Evolutionary conservation across 805 yeast genomes (phyloP).

Genomic region (Yarrowia keelungensis): DNA sequence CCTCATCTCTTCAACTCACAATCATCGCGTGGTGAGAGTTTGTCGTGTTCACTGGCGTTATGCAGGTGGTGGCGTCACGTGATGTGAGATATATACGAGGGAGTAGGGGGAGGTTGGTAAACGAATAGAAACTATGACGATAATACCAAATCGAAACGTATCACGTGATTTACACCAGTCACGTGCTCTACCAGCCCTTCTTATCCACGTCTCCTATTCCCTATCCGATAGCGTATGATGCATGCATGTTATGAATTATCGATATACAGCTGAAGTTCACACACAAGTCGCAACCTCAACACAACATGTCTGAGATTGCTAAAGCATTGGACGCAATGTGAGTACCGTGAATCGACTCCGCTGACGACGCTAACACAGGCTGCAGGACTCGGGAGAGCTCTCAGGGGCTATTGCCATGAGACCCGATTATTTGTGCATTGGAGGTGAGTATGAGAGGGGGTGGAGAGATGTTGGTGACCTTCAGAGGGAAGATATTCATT

Average conservation of each 20-base stretch:
- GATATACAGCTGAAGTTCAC: too few species aligned
- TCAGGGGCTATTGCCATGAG: conserved; percentile 36
- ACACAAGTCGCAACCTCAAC: not conserved
- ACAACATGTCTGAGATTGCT: conserved; percentile 37
- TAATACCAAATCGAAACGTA: too few species aligned
- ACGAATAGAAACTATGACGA: too few species aligned
- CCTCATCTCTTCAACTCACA: conserved; percentile 9
- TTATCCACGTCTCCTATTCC: too few species aligned
- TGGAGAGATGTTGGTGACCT: too few species aligned
- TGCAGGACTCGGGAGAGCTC: conserved; percentile 34
- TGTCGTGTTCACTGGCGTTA: conserved; percentile 21
- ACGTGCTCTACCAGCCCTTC: too few species aligned
- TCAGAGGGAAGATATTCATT: too few species aligned
- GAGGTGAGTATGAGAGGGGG: conserved; percentile 17
- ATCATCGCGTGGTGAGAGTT: conserved; percentile 37
- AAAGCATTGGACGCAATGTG: conserved; percentile 31
- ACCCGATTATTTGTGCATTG: conserved; percentile 35
- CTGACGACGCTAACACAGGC: conserved; percentile 19
- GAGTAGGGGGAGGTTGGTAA: not conserved
- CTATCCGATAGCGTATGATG: conserved; percentile 1
- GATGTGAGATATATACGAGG: not conserved
- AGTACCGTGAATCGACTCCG: not conserved
- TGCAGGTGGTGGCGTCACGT: conserved; percentile 20
- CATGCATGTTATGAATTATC: conserved; percentile 2
- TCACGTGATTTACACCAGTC: too few species aligned